Conservation (phyloP, 2,329 filamentous ascomycete species). For the Alternaria sp. region DNA sequence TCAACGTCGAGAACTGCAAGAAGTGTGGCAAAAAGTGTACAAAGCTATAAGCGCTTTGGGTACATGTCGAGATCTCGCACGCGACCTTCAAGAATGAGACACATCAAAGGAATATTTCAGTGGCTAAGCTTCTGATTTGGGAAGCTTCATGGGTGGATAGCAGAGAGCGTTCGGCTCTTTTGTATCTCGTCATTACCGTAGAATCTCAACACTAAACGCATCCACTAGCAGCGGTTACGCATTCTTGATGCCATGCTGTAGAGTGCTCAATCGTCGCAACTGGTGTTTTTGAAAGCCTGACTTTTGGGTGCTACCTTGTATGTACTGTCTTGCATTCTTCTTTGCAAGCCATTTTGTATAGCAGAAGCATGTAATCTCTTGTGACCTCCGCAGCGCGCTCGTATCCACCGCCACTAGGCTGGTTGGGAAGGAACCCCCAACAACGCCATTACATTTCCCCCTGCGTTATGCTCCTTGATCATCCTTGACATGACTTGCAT, state of each 20-base stretch:
- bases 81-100: neutral
- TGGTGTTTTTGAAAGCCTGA: neutral
- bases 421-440: neutral
- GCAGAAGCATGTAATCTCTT: neutral
- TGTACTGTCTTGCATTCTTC: neutral
- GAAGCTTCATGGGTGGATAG: neutral
- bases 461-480: neutral
- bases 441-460: constrained; percentile 1
- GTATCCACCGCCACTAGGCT: neutral
- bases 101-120: neutral
- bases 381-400: neutral
- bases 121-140: neutral
- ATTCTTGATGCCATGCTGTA: neutral
- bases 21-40: neutral
- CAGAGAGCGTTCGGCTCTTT: neutral
- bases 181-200: no score
- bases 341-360: neutral
- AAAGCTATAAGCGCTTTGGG: neutral
- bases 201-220: neutral
- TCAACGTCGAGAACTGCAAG: neutral
- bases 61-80: neutral
- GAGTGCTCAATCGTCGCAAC: neutral
- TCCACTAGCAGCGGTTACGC: neutral
- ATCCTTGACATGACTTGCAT: neutral
- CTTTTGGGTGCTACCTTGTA: neutral